Conservation (phyloP, 352 stramenopile genomes). For the Elongisporangium anandrum region DNA sequence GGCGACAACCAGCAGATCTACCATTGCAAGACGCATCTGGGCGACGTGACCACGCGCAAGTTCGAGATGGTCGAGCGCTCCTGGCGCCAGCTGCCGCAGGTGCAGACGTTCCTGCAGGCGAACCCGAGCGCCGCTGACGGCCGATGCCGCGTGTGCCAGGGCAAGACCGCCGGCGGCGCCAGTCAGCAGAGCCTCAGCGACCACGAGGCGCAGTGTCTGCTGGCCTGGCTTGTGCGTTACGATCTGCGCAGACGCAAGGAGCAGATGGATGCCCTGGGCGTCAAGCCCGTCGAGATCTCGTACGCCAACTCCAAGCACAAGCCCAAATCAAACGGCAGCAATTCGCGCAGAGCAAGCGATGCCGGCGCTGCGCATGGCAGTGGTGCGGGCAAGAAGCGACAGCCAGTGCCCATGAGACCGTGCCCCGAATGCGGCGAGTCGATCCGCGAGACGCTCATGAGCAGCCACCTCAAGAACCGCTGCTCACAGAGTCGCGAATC, state of each 20-base stretch:
- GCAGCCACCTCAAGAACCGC: slow-evolving; percentile 58
- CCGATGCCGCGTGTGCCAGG: slow-evolving; percentile 58
- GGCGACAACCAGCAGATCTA: slow-evolving; percentile 74
- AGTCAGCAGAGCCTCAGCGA: slow-evolving; percentile 17
- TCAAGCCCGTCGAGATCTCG: slow-evolving; percentile 31
- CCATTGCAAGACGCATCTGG: slow-evolving; percentile 74
- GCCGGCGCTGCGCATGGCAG: slow-evolving; percentile 8
- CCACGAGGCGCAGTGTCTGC: slow-evolving; percentile 62
- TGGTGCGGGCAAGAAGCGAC: slow-evolving; percentile 30
- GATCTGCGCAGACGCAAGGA: slow-evolving; percentile 33
- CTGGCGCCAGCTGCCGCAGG: slow-evolving; percentile 30
- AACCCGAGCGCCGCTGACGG: slow-evolving; percentile 19
- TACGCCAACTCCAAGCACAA: slow-evolving; percentile 18
- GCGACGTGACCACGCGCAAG: slow-evolving; percentile 48
- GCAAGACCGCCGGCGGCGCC: slow-evolving; percentile 25
- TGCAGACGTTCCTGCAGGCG: slow-evolving; percentile 17
- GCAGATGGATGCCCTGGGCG: slow-evolving; percentile 26
- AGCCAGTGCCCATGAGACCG: slow-evolving; percentile 27
- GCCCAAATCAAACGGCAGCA: slow-evolving; percentile 16
- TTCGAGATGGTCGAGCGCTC: slow-evolving; percentile 69
- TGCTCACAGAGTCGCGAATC: slow-evolving; percentile 22
- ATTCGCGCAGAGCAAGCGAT: slow-evolving; percentile 13
- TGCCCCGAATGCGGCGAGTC: slow-evolving; percentile 67
- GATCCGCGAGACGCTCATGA: slow-evolving; percentile 61
- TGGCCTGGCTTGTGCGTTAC: slow-evolving; percentile 49